Base-by-base conservation (phyloP, 2,329 filamentous ascomycete genomes). In the Zalaria obscura region DNA sequence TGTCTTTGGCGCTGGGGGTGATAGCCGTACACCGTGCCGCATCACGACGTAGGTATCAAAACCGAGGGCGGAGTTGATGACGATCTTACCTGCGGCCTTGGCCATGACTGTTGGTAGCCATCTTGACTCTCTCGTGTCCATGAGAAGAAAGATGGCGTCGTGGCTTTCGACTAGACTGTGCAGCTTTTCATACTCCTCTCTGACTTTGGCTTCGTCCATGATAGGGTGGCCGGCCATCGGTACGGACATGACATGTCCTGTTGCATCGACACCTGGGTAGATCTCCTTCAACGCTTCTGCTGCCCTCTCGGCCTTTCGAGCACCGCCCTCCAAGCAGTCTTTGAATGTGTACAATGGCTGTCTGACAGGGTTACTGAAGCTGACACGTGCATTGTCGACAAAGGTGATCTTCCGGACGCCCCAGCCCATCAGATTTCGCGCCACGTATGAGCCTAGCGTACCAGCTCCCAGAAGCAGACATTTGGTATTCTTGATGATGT, bases 21-120 rank as follows among this genome's bases (percentile, higher is more conserved):
- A 40, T 4, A 46, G 38, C 50, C 76, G 73, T 4, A 85, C 70
- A 1, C 91, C 91, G 60, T 98, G 91, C 43, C 91, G 77, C 91
- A 98, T 96, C 31, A 94, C 87, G 2, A 98, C 87, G 53, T 85
- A 98, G 0, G 87, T 91, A 62, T 98, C 91, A 55, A 98, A 98
- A 0, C 91, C 91, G 3, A 98, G 72, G 2, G 91, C 91, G 5
- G 89, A 87, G 59, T 96, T 98, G 74, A 98, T 81, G 25, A 98
- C 89, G 48, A 96, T 85, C 65, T 98, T 98, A 29, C 82, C 83
- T 2, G 80, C 76, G 3, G 88, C 80, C 62, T 96, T 98, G 34
- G 83, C 89, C 80, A 98, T 94, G 10, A 98, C 77, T 0, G 89
- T 96, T 1, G 91, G 91, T 34, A 98, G 68, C 91, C 91, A 98